Evolutionary conservation across 2,329 filamentous ascomycete species (phyloP).

Genomic region (Bertia moriformis): DNA sequence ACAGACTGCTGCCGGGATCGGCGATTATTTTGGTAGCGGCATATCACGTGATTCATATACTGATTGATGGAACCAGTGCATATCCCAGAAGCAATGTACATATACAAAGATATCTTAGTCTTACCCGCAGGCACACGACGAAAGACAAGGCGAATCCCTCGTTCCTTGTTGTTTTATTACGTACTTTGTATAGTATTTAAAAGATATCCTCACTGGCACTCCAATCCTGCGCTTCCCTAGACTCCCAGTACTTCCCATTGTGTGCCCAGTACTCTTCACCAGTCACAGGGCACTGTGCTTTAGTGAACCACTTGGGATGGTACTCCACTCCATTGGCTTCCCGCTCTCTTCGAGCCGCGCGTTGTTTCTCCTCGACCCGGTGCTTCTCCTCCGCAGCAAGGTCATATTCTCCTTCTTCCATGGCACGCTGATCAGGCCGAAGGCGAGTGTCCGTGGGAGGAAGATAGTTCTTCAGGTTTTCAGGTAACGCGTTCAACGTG

Average conservation of each 20-base stretch:
- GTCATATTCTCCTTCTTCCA: slow-evolving; percentile 98
- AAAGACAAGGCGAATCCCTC: too few relatives aligned
- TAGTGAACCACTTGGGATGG: slow-evolving; percentile 70
- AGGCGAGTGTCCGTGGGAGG: slow-evolving; percentile 90
- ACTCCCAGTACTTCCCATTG: slow-evolving; percentile 76
- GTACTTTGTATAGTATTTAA: too few relatives aligned
- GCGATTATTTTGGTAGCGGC: too few relatives aligned
- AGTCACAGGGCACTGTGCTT: slow-evolving; percentile 59
- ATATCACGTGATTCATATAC: too few relatives aligned
- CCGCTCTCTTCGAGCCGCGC: slow-evolving; percentile 56
- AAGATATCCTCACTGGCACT: slow-evolving; percentile 28
- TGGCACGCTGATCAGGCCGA: slow-evolving; percentile 84
- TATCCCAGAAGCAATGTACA: too few relatives aligned
- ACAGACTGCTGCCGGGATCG: too few relatives aligned
- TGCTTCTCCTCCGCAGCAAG: slow-evolving; percentile 88
- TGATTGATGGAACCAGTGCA: too few relatives aligned
- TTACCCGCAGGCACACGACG: too few relatives aligned
- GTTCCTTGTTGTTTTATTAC: too few relatives aligned
- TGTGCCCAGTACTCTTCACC: slow-evolving; percentile 86
- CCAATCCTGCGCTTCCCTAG: slow-evolving; percentile 49
- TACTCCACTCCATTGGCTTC: slow-evolving; percentile 74
- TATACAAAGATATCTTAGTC: too few relatives aligned
- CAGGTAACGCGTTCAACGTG: slow-evolving; percentile 81
- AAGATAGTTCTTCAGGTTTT: slow-evolving; percentile 61
- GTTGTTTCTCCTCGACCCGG: slow-evolving; percentile 80